Evolutionary conservation across 345 rosid species (phyloP), one percentile per base, ranked within the genome.

Genomic region (Camelina laxa): DNA sequence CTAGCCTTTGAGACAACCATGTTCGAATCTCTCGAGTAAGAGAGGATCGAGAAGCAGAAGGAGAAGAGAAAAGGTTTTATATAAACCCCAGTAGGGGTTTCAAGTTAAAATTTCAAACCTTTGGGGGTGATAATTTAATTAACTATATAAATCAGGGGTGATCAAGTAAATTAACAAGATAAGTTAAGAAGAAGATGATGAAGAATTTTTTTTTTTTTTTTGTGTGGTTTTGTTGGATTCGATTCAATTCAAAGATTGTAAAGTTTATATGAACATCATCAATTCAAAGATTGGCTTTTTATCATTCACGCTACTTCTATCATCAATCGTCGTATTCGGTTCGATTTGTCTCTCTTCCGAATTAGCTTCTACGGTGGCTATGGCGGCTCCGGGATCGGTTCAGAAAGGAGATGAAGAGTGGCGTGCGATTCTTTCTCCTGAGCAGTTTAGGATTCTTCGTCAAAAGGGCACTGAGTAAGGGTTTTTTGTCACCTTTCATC

Each of bases 401-500:
- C 82, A 77, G 64, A 91, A 87, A 80, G 80, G 90, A 7, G 93
- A 93, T 70, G 97, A 89, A 21, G 96, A 91, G 70, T 91, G 97
- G 98, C 91, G 87, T 22, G 88, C 88, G 15, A 16, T 89, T 78
- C 85, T 93, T 65, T 85, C 95, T 0, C 95, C 95, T 1, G 86
- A 90, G 65, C 97, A 91, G 79, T 91, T 93, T 74, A 78, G 85
- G 60, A 81, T 93, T 80, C 76, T 91, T 69, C 82, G 97, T 41
- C 87, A 77, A 72, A 93, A 91, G 76, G 97, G 91, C 74, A 91
- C 98, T 0, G 97, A 91, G 96, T 92, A 76, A 60, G 85, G 84
- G 8, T 5, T 9, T 10, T 17, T n/a, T 9, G 5, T 11, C 0
- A 4, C 2, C n/a, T 67, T 39, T 66, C 17, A 10, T 39, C 56